phyloP scores from a whole-genome alignment of 352 stramenopile species.

The Phytophthora sp. region DNA sequence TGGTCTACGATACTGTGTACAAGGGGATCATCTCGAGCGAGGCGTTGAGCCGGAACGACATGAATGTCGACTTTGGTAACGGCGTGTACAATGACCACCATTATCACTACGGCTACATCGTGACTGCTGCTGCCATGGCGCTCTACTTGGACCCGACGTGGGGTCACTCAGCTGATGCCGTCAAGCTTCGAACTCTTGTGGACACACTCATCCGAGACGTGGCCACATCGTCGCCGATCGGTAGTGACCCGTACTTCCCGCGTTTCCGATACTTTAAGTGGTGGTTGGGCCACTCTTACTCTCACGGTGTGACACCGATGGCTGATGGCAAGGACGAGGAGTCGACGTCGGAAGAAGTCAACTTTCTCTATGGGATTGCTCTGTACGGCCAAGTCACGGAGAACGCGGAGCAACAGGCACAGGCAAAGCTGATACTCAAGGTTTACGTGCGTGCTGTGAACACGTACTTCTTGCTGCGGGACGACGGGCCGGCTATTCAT shows the following conservation, averaged over 20 bases:
- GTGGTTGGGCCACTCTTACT: constrained; percentile 75
- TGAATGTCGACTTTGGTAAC: constrained; percentile 80
- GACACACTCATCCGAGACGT: constrained; percentile 67
- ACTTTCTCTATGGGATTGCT: constrained; percentile 67
- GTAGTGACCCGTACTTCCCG: constrained; percentile 54
- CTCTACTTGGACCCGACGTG: constrained; percentile 52
- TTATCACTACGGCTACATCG: constrained; percentile 77
- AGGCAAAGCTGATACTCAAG: constrained; percentile 69
- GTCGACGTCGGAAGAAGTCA: constrained; percentile 73
- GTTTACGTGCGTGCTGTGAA: constrained; percentile 61
- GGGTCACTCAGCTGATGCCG: constrained; percentile 42
- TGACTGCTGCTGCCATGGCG: constrained; percentile 57
- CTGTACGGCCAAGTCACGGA: constrained; percentile 59
- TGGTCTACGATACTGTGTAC: constrained; percentile 77
- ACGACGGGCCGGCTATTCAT: constrained; percentile 49
- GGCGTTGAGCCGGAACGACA: constrained; percentile 57
- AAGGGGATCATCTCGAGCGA: constrained; percentile 71
- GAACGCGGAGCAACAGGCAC: constrained; percentile 40
- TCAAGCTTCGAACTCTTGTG: constrained; percentile 46
- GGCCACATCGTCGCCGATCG: constrained; percentile 34
- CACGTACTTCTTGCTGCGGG: constrained; percentile 70
- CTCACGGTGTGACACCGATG: constrained; percentile 72
- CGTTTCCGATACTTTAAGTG: constrained; percentile 68
- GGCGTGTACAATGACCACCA: constrained; percentile 79
- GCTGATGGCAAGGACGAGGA: constrained; percentile 78